Evolutionary conservation across 768 basidiomycete species (phyloP), one percentile per base, ranked within the genome.

Genomic region (Tricholoma matsutake): DNA sequence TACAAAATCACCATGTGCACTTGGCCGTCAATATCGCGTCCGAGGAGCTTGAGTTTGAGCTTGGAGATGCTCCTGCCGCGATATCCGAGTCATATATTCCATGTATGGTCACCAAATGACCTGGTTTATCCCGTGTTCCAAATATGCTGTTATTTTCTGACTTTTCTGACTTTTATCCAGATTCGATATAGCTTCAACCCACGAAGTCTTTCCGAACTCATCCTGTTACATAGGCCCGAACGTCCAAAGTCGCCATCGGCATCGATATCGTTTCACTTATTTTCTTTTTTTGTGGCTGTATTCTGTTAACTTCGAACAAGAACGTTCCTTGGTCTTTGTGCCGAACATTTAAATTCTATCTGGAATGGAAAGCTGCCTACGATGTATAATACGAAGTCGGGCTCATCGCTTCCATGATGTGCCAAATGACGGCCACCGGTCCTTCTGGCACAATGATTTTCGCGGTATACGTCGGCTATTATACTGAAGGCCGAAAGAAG

Each of bases 21-120:
- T 52, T 59, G 52, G 20, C 63, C 67, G 64, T 60, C 59, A 64
- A 64, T 65, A 64, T 67, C 64, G 64, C 64, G 63, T 61, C 67
- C 67, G 67, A 67, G 67, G 64, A 60, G 61, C 49, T 51, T 61
- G 51, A 28, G 34, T 55, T 59, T 20, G 54, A 49, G 57, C 57
- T 61, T 56, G 59, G 59, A 61, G 60, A 65, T 65, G 56, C 25
- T 34, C 43, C 61, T 65, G 57, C 58, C 53, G 54, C 61, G 64
- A 65, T 61, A 62, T 14, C 31, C 29, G 28, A 32, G 6, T 16
- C 6, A 53, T 53, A 3, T 25, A n/a, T 18, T n/a, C 0, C 16
- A 29, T n/a, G 29, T 6, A 14, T 9, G 14, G 28, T 11, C 47
- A 10, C 47, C 13, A 29, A 45, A 25, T 32, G 41, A 56, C 54